A percentile compares a stretch with the other conserved stretches of the same genome.
These are phyloP conservation scores for Phyllosticta paracitricarpa DNA, from an alignment of 2,329 filamentous ascomycete genomes.

Conservation along the genomic window DNA sequence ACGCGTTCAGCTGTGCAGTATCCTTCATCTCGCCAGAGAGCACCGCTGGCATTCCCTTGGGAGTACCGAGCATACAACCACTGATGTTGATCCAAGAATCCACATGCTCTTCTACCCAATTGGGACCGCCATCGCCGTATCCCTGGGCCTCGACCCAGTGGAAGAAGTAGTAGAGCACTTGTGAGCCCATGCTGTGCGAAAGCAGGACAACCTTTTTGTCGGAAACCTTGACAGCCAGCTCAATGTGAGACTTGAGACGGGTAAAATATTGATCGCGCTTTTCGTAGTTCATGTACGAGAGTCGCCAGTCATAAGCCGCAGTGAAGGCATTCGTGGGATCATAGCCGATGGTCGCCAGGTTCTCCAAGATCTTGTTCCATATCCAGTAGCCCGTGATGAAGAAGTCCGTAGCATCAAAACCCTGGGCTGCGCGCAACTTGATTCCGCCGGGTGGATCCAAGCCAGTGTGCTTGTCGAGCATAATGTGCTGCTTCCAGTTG, in stretches of 20 bases:
- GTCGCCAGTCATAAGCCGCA: slow-evolving; percentile 78
- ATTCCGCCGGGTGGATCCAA: slow-evolving; percentile 73
- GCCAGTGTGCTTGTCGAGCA: slow-evolving; percentile 87
- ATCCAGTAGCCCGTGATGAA: slow-evolving; percentile 92
- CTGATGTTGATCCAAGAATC: slow-evolving; percentile 98
- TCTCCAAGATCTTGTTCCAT: slow-evolving; percentile 97
- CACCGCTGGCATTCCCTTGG: slow-evolving; percentile 83
- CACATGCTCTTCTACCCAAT: slow-evolving; percentile 83
- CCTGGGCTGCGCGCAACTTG: slow-evolving; percentile 86
- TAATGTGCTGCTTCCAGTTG: slow-evolving; percentile 90
- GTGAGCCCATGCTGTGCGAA: slow-evolving; percentile 96
- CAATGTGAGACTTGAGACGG: slow-evolving; percentile 79
- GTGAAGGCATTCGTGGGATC: slow-evolving; percentile 70
- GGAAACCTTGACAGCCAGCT: slow-evolving; percentile 64
- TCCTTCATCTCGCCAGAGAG: slow-evolving; percentile 97
- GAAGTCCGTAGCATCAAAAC: slow-evolving; percentile 96
- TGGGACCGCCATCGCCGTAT: slow-evolving; percentile 66
- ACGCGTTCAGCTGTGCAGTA: slow-evolving; percentile 89
- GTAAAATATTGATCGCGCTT: slow-evolving; percentile 89
- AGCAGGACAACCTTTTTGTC: slow-evolving; percentile 74
- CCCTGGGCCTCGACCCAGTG: slow-evolving; percentile 74
- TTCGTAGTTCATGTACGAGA: slow-evolving; percentile 85
- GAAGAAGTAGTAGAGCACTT: slow-evolving; percentile 80
- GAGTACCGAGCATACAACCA: slow-evolving; percentile 91
- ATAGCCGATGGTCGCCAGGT: slow-evolving; percentile 89